A percentile compares a stretch with the other conserved stretches of the same genome.
Conservation (phyloP, 2,329 filamentous ascomycete species). For the Aureobasidium subglaciale region DNA sequence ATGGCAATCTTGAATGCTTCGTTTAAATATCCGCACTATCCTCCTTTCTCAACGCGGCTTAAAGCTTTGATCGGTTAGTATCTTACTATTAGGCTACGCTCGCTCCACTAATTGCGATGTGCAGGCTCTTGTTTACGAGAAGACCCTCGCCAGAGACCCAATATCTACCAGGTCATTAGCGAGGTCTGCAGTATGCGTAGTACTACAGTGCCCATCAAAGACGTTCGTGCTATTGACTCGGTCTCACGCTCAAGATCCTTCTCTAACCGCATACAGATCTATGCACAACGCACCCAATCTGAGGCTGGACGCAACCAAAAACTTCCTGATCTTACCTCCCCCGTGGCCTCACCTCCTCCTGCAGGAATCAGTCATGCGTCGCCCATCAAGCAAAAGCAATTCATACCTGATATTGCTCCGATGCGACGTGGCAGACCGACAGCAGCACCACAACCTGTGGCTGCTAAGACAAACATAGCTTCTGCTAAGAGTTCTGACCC, state of each 20-base stretch:
- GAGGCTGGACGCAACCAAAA: conserved; percentile 57
- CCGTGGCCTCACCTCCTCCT: conserved; percentile 42
- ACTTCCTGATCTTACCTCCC: conserved; percentile 46
- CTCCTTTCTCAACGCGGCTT: conserved; percentile 78
- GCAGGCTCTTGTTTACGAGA: conserved; percentile 85
- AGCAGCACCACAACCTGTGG: conserved; percentile 39
- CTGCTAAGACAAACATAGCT: conserved; percentile 49
- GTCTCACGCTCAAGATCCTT: not conserved
- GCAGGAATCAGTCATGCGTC: conserved; percentile 28
- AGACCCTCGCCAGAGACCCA: conserved; percentile 70
- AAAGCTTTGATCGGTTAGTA: conserved; percentile 80
- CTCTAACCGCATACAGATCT: conserved; percentile 37
- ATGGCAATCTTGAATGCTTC: conserved; percentile 94
- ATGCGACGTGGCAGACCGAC: conserved; percentile 83
- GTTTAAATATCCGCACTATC: conserved; percentile 84
- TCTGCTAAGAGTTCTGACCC: conserved; percentile 68
- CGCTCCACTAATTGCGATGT: conserved; percentile 15
- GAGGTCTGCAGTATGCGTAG: conserved; percentile 88
- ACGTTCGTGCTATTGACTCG: conserved; percentile 52
- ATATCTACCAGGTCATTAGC: conserved; percentile 86
- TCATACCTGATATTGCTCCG: conserved; percentile 81
- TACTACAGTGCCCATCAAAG: conserved; percentile 76
- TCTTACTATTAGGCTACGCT: not conserved
- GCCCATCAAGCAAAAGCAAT: conserved; percentile 61
- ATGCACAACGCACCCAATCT: conserved; percentile 50